A percentile compares a stretch with the other conserved stretches of the same genome.
phyloP scores from a whole-genome alignment of 768 basidiomycete genomes.

The Trametes punicea region DNA sequence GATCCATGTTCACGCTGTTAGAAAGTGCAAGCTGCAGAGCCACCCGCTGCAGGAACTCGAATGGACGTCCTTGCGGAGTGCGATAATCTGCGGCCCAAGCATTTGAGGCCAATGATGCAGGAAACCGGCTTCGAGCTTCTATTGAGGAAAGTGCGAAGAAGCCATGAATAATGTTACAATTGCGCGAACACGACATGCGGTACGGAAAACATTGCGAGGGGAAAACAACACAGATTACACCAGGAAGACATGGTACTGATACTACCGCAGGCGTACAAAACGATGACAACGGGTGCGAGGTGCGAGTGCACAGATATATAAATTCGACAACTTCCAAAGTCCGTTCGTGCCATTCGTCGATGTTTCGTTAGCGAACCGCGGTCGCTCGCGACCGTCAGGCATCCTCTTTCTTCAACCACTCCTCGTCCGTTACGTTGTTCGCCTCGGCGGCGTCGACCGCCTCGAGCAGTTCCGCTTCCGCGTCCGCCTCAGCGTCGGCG shows the following conservation, averaged over 20 bases:
- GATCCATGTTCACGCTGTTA: no score
- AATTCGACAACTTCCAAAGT: not conserved
- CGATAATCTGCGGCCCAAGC: no score
- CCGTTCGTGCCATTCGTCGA: not conserved
- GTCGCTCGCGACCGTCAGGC: constrained; percentile 6
- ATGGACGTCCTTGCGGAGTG: no score
- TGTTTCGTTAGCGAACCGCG: not conserved
- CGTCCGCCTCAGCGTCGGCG: constrained; percentile 31
- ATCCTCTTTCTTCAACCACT: constrained; percentile 30
- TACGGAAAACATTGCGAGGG: constrained; percentile 1
- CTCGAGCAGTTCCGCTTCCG: constrained; percentile 35
- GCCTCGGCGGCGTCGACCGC: constrained; percentile 41
- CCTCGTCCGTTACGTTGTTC: constrained; percentile 26
- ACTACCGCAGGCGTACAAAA: not conserved
- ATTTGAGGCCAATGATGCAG: no score
- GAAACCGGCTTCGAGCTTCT: no score
- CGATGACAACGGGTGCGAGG: not conserved
- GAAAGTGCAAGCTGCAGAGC: no score
- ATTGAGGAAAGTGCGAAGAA: no score
- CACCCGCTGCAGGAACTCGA: no score
- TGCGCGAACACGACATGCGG: not conserved
- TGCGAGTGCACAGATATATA: not conserved
- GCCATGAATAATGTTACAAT: not conserved
- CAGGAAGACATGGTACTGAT: no score
- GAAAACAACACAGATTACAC: not conserved